Evolutionary conservation across 2,329 filamentous ascomycete species (phyloP).

Genomic region (Metarhizium guizhouense): DNA sequence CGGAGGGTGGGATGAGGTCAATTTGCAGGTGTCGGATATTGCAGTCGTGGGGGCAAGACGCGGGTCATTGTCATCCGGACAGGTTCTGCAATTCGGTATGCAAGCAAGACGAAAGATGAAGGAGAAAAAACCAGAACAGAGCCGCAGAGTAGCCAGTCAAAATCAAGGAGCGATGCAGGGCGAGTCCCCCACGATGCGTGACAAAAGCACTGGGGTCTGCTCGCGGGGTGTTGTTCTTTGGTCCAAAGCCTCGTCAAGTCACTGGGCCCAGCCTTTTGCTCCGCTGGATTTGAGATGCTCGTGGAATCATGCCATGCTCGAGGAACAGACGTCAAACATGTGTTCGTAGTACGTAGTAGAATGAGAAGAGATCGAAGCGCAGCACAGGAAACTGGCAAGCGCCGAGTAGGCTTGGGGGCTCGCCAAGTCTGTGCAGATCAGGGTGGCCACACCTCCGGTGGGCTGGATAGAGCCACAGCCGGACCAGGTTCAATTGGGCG

Average conservation of each 20-base stretch:
- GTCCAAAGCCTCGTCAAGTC: not conserved
- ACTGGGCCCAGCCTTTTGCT: not conserved
- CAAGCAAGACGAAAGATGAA: not conserved
- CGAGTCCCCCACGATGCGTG: not conserved
- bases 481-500: not conserved
- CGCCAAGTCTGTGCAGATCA: not conserved
- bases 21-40: not conserved
- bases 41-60: not conserved
- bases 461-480: not conserved
- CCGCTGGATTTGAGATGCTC: not conserved
- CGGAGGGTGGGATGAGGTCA: not conserved
- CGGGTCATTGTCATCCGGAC: conserved; percentile 7
- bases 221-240: too few species aligned
- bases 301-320: not conserved
- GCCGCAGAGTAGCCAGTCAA: too few species aligned
- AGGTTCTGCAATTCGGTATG: not conserved
- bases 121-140: not conserved
- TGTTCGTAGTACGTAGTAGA: too few species aligned
- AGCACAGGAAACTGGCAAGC: not conserved
- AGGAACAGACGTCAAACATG: not conserved
- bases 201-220: too few species aligned
- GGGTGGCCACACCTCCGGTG: not conserved
- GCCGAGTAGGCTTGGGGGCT: not conserved
- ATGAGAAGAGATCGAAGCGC: not conserved
- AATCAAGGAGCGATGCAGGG: too few species aligned